These are phyloP conservation scores for Albugo laibachii DNA, from an alignment of 352 stramenopile genomes.

Conservation along the genomic window DNA sequence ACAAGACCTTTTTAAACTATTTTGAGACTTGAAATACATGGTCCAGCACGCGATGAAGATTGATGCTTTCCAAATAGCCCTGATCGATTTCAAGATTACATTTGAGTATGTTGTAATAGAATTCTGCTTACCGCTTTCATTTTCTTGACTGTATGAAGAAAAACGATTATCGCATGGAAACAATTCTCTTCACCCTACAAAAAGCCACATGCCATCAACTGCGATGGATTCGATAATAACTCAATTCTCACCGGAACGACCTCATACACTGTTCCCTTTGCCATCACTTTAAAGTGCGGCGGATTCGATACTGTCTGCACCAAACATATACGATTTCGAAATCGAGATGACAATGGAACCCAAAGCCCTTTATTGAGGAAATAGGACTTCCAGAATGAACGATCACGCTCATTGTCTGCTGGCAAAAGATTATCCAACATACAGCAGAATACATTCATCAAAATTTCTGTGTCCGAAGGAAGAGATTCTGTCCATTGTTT, in stretches of 20 bases:
- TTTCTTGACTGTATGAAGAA: conserved; percentile 67
- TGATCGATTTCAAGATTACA: conserved; percentile 4
- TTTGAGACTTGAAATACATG: conserved; percentile 71
- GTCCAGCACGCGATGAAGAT: conserved; percentile 69
- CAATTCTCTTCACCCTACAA: conserved; percentile 63
- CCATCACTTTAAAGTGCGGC: conserved; percentile 70
- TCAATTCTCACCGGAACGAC: conserved; percentile 44
- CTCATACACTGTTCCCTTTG: conserved; percentile 49
- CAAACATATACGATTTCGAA: conserved; percentile 54
- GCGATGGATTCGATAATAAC: neutral
- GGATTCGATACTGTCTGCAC: conserved; percentile 52
- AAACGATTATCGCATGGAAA: conserved; percentile 71
- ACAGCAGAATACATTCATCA: conserved; percentile 79
- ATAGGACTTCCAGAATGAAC: conserved; percentile 68
- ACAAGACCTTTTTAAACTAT: conserved; percentile 19
- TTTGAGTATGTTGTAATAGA: neutral
- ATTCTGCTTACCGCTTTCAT: conserved; percentile 46
- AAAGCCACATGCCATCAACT: neutral
- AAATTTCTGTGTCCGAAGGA: conserved; percentile 59
- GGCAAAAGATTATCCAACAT: conserved; percentile 77
- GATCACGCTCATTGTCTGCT: conserved; percentile 48
- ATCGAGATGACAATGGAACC: conserved; percentile 41
- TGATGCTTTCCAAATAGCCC: conserved; percentile 76
- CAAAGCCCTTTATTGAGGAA: conserved; percentile 53
- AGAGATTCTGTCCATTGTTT: conserved; percentile 68